Evolutionary conservation across 2,329 filamentous ascomycete species (phyloP).

Genomic region (Pyrenophora graminea): DNA sequence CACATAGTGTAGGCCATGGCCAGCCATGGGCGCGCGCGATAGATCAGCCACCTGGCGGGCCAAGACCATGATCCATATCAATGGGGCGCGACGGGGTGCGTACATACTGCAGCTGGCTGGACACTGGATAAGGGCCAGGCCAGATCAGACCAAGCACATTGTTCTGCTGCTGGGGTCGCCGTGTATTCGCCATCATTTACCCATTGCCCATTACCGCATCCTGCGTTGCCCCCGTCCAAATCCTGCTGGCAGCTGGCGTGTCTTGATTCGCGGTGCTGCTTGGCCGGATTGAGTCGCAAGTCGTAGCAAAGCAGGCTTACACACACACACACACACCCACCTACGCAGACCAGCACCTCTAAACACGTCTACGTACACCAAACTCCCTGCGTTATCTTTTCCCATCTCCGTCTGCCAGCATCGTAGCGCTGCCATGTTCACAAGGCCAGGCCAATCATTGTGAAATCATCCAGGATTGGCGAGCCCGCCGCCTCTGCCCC

Average conservation of each 20-base stretch:
- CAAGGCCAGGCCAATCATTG: constrained; percentile 11
- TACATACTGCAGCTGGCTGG: neutral
- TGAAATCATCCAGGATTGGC: constrained; percentile 21
- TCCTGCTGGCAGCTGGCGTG: constrained; percentile 15
- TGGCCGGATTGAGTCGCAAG: constrained; percentile 18
- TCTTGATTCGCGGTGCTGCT: constrained; percentile 15
- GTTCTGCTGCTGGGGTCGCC: neutral
- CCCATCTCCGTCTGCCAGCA: neutral
- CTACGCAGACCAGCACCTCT: constrained; percentile 12
- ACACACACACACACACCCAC: neutral
- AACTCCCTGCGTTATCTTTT: neutral
- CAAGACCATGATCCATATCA: neutral
- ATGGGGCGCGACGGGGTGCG: neutral
- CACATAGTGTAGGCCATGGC: too few relatives aligned
- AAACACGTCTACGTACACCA: too few relatives aligned
- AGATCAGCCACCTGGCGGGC: neutral
- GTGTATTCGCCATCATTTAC: neutral
- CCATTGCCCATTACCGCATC: neutral
- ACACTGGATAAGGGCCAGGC: neutral
- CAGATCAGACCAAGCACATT: too few relatives aligned
- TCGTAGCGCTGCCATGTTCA: constrained; percentile 2
- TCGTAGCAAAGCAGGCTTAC: constrained; percentile 16
- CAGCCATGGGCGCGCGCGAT: neutral
- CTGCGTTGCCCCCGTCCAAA: neutral
- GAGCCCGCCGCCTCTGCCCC: constrained; percentile 17